Conservation (phyloP, 768 basidiomycete genomes). For the Podaxis sp. region DNA sequence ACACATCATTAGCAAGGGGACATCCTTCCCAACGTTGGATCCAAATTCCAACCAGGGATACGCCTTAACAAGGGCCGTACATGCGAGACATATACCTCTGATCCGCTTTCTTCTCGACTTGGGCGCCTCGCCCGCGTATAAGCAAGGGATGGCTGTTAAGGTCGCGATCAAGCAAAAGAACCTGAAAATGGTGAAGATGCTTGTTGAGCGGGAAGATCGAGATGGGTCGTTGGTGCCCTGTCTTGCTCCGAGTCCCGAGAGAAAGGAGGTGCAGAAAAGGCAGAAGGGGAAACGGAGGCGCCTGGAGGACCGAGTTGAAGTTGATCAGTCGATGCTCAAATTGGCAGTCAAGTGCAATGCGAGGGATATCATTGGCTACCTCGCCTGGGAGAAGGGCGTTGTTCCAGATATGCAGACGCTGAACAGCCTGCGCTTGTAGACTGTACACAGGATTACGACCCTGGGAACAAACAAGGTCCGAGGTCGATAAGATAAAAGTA, state of each 20-base stretch:
- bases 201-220: constrained; percentile 46
- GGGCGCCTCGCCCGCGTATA: constrained; percentile 68
- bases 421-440: constrained; percentile 21
- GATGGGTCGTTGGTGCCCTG: neutral
- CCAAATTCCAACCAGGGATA: constrained; percentile 78
- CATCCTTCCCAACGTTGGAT: constrained; percentile 40
- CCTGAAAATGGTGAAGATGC: constrained; percentile 64
- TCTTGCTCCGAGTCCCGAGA: constrained; percentile 8
- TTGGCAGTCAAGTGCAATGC: constrained; percentile 65
- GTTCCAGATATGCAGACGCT: constrained; percentile 71
- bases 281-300: constrained; percentile 45
- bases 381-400: constrained; percentile 68
- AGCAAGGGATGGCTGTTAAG: constrained; percentile 63
- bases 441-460: neutral
- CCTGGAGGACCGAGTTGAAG: constrained; percentile 58
- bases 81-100: constrained; percentile 61
- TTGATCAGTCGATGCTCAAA: constrained; percentile 60
- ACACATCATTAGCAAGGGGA: constrained; percentile 47
- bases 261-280: constrained; percentile 16
- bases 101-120: constrained; percentile 68
- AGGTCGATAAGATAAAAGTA: neutral
- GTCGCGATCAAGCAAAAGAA: constrained; percentile 77
- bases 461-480: neutral
- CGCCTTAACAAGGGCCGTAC: constrained; percentile 76
- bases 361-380: constrained; percentile 68